phyloP scores from a whole-genome alignment of 2,329 filamentous ascomycete genomes.

The Ceratocystis smalleyi region DNA sequence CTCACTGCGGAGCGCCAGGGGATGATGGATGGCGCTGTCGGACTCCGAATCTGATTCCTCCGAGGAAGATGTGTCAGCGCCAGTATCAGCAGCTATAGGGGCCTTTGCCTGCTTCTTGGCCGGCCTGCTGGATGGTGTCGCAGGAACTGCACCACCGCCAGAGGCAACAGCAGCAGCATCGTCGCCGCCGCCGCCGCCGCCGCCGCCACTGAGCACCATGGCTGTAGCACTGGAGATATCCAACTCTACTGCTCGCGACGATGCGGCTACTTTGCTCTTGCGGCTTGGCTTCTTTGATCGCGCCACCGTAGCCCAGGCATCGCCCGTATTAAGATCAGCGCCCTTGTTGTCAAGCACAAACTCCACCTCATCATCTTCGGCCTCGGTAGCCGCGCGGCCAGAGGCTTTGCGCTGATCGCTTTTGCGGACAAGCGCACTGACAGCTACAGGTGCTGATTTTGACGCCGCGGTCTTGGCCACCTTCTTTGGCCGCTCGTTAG shows the following conservation, averaged over 20 bases:
- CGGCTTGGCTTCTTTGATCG: conserved; percentile 22
- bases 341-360: conserved; percentile 18
- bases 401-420: conserved; percentile 19
- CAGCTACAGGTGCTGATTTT: conserved; percentile 1
- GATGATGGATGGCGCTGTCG: conserved; percentile 25
- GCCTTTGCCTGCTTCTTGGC: neutral
- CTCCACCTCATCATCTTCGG: conserved; percentile 20
- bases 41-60: conserved; percentile 14
- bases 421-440: conserved; percentile 13
- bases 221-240: conserved; percentile 14
- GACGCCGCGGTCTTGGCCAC: conserved; percentile 12
- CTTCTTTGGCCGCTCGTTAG: conserved; percentile 19
- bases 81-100: neutral
- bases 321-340: conserved; percentile 8
- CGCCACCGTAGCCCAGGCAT: conserved; percentile 12
- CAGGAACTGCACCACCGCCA: neutral
- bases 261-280: conserved; percentile 19
- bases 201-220: conserved; percentile 8
- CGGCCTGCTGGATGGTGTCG: neutral
- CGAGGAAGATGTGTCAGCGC: conserved; percentile 11
- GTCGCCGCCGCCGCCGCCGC: neutral
- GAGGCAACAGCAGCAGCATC: neutral
- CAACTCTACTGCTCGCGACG: conserved; percentile 10
- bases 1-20: conserved; percentile 41
- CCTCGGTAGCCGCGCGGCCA: conserved; percentile 17